phyloP scores from a whole-genome alignment of 2,329 filamentous ascomycete species.

The Byssochlamys sp. region DNA sequence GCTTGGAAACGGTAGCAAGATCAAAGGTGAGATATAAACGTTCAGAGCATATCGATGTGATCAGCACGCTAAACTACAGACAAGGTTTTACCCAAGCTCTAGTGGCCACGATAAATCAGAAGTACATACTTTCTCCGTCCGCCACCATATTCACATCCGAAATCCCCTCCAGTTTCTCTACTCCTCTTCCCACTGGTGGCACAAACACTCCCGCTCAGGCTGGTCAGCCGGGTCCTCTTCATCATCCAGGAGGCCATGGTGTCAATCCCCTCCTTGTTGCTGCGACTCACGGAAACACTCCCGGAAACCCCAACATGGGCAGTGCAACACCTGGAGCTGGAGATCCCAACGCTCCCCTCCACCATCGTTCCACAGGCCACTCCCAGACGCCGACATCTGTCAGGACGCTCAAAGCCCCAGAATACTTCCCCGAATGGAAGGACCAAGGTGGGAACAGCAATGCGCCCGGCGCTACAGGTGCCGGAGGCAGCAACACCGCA shows the following conservation, averaged over 20 bases:
- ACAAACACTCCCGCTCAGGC: constrained; percentile 64
- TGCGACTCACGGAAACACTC: constrained; percentile 53
- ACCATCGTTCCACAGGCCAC: constrained; percentile 52
- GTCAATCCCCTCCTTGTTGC: constrained; percentile 89
- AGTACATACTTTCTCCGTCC: constrained; percentile 83
- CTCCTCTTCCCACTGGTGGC: constrained; percentile 77
- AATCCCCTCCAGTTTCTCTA: constrained; percentile 84
- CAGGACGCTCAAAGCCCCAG: constrained; percentile 65
- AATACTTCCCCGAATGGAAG: constrained; percentile 86
- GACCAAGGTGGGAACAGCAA: constrained; percentile 45
- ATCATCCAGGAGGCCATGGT: constrained; percentile 48
- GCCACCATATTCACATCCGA: constrained; percentile 96
- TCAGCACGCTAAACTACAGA: constrained; percentile 7
- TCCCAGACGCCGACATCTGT: constrained; percentile 75
- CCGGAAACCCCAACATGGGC: constrained; percentile 22
- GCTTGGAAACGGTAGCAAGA: constrained; percentile 71
- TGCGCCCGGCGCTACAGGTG: constrained; percentile 19
- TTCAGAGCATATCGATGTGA: background rate
- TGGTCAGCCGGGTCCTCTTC: constrained; percentile 40
- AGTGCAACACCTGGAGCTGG: constrained; percentile 26
- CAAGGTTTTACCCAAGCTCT: constrained; percentile 80
- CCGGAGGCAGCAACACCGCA: constrained; percentile 8
- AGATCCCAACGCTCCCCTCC: constrained; percentile 24
- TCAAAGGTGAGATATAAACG: constrained; percentile 41
- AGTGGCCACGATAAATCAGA: constrained; percentile 64